Evolutionary conservation across 495 filamentous ascomycete species (phyloP), one percentile per base, ranked within the genome.

Genomic region (Aspergillus ostianus): DNA sequence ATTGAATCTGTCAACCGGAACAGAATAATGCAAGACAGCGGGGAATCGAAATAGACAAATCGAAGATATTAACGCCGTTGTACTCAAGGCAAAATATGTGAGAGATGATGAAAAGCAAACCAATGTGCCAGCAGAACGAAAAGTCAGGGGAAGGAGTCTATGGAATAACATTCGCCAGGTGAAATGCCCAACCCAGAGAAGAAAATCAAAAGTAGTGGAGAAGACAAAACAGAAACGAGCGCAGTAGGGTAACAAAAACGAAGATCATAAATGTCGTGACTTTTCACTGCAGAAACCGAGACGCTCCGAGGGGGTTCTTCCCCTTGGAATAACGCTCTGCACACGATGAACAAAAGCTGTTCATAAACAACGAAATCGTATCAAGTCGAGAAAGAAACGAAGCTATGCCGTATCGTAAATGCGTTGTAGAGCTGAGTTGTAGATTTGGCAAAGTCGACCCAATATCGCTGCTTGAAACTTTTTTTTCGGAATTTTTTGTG

Each of bases 251-350:
- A 66, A 46, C 57, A 63, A 6, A 53, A 63, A 59, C 46, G 48
- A 72, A 63, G 66, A 64, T 78, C 77, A 69, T 81, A 62, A 78
- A 77, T 74, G 71, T 79, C 74, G 71, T 77, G 68, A 72, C 75
- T 73, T 70, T 72, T 72, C 58, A 55, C 61, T 62, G 54, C 60
- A 59, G 55, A 58, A 58, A 53, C 46, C 63, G 47, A 56, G 51
- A 63, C 56, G 57, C 55, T 59, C 59, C 57, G 21, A 56, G 47
- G 47, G 59, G 55, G 57, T 50, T 56, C 55, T 17, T 52, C 52
- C 13, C 36, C 3, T 13, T 12, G 36, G 36, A 15, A 12, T 2
- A 47, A 66, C 55, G 55, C 51, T 60, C 59, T 44, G 55, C 55
- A 68, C 61, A 64, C 47, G 61, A 59, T 62, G 56, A 47, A 51